Evolutionary conservation across 2,329 filamentous ascomycete species (phyloP).

Genomic region (Colletotrichum graminicola): DNA sequence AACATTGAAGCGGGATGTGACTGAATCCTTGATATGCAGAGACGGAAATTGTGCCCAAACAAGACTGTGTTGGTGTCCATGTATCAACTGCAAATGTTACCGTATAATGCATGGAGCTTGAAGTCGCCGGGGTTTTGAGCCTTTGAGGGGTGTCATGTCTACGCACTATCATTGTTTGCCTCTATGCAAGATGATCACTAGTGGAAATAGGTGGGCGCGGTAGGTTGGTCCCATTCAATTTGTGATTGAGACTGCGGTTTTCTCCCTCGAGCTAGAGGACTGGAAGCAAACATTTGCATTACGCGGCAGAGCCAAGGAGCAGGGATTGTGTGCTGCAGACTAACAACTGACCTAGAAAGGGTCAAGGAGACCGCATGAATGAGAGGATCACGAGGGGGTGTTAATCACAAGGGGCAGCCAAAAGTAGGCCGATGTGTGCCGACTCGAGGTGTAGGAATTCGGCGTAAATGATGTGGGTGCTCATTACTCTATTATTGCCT

Average conservation of each 20-base stretch:
- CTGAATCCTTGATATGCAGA: background rate
- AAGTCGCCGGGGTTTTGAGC: background rate
- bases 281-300: constrained; percentile 1
- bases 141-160: background rate
- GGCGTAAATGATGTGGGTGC: background rate
- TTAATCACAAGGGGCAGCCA: background rate
- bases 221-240: background rate
- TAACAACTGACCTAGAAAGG: background rate
- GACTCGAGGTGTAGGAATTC: background rate
- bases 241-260: background rate
- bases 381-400: too few relatives aligned
- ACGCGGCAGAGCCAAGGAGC: background rate
- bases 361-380: background rate
- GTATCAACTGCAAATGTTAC: background rate
- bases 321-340: background rate
- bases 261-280: background rate
- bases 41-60: background rate
- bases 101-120: background rate
- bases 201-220: background rate
- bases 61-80: background rate
- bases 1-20: background rate
- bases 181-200: background rate
- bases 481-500: background rate
- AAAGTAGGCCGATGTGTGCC: too few relatives aligned
- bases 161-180: background rate